A percentile compares a stretch with the other conserved stretches of the same genome.
Evolutionary conservation across 2,329 filamentous ascomycete genomes (phyloP).

Genomic region (Helminthosporium solani): DNA sequence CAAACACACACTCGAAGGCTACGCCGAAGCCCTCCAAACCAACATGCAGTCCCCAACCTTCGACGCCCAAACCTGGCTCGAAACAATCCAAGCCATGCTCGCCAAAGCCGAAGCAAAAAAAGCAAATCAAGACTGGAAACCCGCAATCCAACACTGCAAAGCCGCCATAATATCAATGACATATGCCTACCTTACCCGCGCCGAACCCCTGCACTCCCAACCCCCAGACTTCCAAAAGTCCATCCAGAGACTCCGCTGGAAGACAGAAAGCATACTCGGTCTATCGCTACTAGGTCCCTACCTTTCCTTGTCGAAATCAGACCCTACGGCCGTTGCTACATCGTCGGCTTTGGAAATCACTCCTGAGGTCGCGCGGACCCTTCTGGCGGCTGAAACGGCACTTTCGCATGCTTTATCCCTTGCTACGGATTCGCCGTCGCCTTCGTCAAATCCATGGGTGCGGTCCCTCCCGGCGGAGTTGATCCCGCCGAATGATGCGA

Average conservation of each 20-base stretch:
- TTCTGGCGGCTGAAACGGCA: constrained; percentile 26
- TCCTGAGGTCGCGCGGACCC: constrained; percentile 2
- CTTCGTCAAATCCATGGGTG: constrained; percentile 32
- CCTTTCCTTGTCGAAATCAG: constrained; percentile 11
- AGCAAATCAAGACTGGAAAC: constrained; percentile 13
- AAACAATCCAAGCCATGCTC: constrained; percentile 16
- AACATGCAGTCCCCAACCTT: constrained; percentile 20
- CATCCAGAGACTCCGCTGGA: constrained; percentile 34
- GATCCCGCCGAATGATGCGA: constrained; percentile 33
- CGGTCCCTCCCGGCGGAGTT: constrained; percentile 30
- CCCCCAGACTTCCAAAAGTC: constrained; percentile 18
- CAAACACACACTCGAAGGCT: constrained; percentile 25
- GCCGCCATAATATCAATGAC: constrained; percentile 32
- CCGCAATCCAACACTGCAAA: constrained; percentile 25
- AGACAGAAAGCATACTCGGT: constrained; percentile 27
- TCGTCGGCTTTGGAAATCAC: constrained; percentile 1
- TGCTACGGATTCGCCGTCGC: constrained; percentile 29
- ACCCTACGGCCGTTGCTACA: constrained; percentile 13
- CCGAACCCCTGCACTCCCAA: constrained; percentile 28
- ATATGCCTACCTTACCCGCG: constrained; percentile 34
- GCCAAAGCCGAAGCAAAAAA: constrained; percentile 22
- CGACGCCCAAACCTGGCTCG: constrained; percentile 19
- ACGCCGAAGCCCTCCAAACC: constrained; percentile 22
- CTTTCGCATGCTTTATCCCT: constrained; percentile 28
- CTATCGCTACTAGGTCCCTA: constrained; percentile 14